Evolutionary conservation across 345 rosid species (phyloP), one percentile per base, ranked within the genome.

Genomic region (Pistacia atlantica): DNA sequence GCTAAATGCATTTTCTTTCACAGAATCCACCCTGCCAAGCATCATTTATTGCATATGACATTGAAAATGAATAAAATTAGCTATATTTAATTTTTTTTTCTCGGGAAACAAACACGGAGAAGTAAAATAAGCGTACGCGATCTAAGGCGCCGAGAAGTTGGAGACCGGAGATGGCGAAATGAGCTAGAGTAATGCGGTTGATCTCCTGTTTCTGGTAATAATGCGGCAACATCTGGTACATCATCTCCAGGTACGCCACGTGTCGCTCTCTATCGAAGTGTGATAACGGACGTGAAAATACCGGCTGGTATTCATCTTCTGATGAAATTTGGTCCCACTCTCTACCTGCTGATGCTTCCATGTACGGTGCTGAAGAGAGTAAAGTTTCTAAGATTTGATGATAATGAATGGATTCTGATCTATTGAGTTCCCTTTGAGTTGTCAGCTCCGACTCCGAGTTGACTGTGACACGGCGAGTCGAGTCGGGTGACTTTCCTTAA

Each of bases 121-220:
- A 14, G 35, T 33, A 11, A 65, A 12, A 78, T 48, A 49, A 73
- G 76, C 75, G 5, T 77, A 93, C 99, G 14, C 82, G 87, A 60
- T 91, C 91, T 65, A 78, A 86, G 77, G 99, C 86, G 72, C 85
- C 76, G 73, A 92, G 88, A 61, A 92, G 82, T 80, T 85, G 89
- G 78, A 96, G 97, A 48, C 97, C 95, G 45, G 95, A 96, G 87
- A 96, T 84, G 63, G 80, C 85, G 81, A 92, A 92, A 80, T 91
- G 87, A 61, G 97, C 95, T 59, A 96, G 97, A 5, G 98, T 91
- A 69, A 96, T 87, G 65, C 84, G 97, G 78, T 90, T 93, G 90
- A 89, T 88, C 91, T 96, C 99, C 83, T 92, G 97, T 0, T 89
- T 73, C 83, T 96, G 97, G 55, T 90, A 91, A 57, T 88, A 82